Conservation (phyloP, 2,329 filamentous ascomycete genomes). For the Colletotrichum brevisporum region DNA sequence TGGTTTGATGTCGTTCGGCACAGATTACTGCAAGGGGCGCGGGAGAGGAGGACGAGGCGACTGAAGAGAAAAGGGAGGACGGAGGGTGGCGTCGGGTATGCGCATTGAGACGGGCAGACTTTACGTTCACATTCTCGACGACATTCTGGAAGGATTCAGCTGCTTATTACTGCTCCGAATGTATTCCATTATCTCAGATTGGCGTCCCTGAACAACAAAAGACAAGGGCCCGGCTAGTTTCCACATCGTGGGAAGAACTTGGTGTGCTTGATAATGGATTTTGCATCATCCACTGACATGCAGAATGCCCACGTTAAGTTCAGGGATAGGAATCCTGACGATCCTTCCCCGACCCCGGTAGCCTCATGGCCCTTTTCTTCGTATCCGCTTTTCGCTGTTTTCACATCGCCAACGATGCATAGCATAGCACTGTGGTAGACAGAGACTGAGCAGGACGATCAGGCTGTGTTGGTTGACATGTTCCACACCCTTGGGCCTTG, state of each 20-base stretch:
- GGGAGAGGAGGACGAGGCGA: background rate
- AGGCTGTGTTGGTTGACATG: background rate
- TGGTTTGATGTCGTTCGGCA: conserved; percentile 29
- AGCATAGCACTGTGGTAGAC: too few relatives aligned
- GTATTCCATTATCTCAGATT: too few relatives aligned
- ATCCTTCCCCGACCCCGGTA: too few relatives aligned
- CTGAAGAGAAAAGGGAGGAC: background rate
- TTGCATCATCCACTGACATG: conserved; percentile 9
- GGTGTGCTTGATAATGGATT: conserved; percentile 21
- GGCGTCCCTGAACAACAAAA: too few relatives aligned
- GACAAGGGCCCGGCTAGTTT: too few relatives aligned
- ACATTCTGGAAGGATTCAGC: conserved; percentile 4
- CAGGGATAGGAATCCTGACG: conserved; percentile 18
- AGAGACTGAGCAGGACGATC: background rate
- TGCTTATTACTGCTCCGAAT: too few relatives aligned
- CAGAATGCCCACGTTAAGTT: background rate
- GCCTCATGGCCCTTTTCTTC: conserved; percentile 1
- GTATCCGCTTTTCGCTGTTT: background rate
- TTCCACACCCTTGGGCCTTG: too few relatives aligned
- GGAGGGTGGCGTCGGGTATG: background rate
- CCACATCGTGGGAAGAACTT: too few relatives aligned
- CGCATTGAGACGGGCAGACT: background rate
- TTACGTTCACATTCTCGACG: background rate
- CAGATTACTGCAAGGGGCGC: background rate
- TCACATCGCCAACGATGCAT: background rate